phyloP scores from a whole-genome alignment of 805 yeast species.

The Teunomyces stri region DNA sequence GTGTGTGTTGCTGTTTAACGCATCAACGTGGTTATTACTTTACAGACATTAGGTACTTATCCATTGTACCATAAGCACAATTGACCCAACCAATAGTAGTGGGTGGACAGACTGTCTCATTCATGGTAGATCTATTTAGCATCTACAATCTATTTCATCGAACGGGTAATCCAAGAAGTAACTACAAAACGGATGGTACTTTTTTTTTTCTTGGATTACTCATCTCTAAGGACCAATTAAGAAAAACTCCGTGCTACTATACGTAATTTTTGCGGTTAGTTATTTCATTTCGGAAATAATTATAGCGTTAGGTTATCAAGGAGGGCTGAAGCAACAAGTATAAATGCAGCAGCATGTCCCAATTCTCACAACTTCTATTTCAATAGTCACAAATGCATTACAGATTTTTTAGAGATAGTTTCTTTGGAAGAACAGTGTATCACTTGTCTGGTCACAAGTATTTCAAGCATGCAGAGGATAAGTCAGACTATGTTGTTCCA shows the following conservation, averaged over 20 bases:
- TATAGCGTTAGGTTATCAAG: not conserved
- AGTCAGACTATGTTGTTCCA: slow-evolving; percentile 15
- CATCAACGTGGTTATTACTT: not conserved
- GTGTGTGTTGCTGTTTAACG: not conserved
- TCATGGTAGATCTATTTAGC: no score
- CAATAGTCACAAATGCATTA: slow-evolving; percentile 20
- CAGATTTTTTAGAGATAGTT: slow-evolving; percentile 30
- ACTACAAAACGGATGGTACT: not conserved
- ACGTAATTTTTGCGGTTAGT: no score
- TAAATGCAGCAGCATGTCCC: not conserved
- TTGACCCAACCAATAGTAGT: no score
- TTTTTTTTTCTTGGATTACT: not conserved
- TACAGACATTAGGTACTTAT: no score
- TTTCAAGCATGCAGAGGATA: slow-evolving; percentile 18
- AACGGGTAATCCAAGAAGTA: no score
- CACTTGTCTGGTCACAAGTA: slow-evolving; percentile 25
- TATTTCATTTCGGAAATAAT: not conserved
- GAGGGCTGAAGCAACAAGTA: not conserved
- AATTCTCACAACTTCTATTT: slow-evolving; percentile 16
- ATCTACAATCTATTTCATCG: no score
- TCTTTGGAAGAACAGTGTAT: slow-evolving; percentile 28
- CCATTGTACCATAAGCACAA: no score
- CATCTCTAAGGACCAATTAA: no score
- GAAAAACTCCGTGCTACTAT: not conserved
- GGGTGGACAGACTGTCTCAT: no score